phyloP scores from a whole-genome alignment of 2,329 filamentous ascomycete genomes.

The Sarocladium strictum region DNA sequence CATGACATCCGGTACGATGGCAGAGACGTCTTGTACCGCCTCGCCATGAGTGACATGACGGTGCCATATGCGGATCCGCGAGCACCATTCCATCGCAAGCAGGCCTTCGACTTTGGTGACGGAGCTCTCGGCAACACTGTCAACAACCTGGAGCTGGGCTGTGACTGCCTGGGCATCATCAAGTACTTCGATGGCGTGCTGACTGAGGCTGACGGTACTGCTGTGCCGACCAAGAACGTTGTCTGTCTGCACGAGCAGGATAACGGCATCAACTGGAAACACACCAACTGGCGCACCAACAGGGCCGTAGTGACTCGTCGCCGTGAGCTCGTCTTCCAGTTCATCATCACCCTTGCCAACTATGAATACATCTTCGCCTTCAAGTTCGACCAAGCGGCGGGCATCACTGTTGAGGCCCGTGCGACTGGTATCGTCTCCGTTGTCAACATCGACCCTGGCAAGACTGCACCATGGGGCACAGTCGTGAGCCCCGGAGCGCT shows the following conservation, averaged over 20 bases:
- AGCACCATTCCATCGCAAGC: slow-evolving; percentile 57
- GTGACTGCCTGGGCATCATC: slow-evolving; percentile 55
- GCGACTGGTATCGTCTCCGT: slow-evolving; percentile 31
- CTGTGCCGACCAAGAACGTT: slow-evolving; percentile 17
- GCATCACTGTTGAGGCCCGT: slow-evolving; percentile 17
- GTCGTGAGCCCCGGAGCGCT: slow-evolving; percentile 52
- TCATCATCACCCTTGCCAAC: slow-evolving; percentile 53
- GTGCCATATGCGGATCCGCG: slow-evolving; percentile 31
- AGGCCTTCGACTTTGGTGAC: slow-evolving; percentile 65
- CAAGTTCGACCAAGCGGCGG: slow-evolving; percentile 43
- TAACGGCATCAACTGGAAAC: slow-evolving; percentile 52
- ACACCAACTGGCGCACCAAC: slow-evolving; percentile 48
- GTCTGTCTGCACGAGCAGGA: slow-evolving; percentile 19
- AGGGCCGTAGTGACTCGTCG: slow-evolving; percentile 47
- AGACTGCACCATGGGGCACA: slow-evolving; percentile 43
- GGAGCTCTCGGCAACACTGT: slow-evolving; percentile 57
- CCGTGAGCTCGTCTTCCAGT: slow-evolving; percentile 49
- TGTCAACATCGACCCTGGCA: slow-evolving; percentile 44
- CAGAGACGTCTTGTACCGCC: slow-evolving; percentile 49
- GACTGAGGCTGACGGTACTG: slow-evolving; percentile 16
- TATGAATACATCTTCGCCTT: slow-evolving; percentile 43
- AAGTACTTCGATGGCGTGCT: slow-evolving; percentile 20
- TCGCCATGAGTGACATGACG: slow-evolving; percentile 51
- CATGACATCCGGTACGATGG: slow-evolving; percentile 55
- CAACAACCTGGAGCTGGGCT: slow-evolving; percentile 62